Evolutionary conservation across 1,139 yeast genomes (phyloP), one percentile per base, ranked within the genome.

Genomic region (Blastobotrys apis): DNA sequence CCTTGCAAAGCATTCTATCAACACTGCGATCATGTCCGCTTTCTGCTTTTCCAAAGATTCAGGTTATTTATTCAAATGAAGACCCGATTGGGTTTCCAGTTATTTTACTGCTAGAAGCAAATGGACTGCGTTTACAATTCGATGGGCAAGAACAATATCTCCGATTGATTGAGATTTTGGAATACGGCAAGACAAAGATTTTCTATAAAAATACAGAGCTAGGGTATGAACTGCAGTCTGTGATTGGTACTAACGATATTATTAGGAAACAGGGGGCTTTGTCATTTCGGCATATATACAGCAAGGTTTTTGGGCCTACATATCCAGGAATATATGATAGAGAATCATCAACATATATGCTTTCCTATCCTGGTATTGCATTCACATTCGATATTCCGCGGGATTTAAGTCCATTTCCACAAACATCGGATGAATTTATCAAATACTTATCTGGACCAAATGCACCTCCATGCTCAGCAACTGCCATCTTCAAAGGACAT

Each of bases 341-440:
- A 20, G 47, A 44, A 9, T 39, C 49, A 2, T 34, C 47, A 16
- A 39, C 48, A 1, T 61, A 59, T 41, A 46, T 58, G 2, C 47
- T 62, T 15, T 58, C 61, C 3, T 62, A 62, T 44, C 65, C 66
- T n/a, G 66, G 65, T 5, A 52, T 62, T 16, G 56, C 63, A 5
- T 62, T 62, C 47, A 52, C 57, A 10, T 62, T 62, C 33, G 35
- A 45, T 12, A 43, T 58, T 5, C 50, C 53, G 3, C 33, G 41
- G 3, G 47, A 41, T 12, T 20, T 26, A 8, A n/a, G 13, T 5
- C 36, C 42, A 13, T 21, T 38, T 5, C 42, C 39, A 15, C n/a
- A 22, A 17, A 37, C 45, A 4, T 30, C 39, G 2, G 53, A 48
- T 12, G 48, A 45, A n/a, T 44, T 50, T 33, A 35, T 49, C 13